These are phyloP conservation scores for Chlorella sp. DNA, from an alignment of 139 green algal species.

Conservation along the genomic window DNA sequence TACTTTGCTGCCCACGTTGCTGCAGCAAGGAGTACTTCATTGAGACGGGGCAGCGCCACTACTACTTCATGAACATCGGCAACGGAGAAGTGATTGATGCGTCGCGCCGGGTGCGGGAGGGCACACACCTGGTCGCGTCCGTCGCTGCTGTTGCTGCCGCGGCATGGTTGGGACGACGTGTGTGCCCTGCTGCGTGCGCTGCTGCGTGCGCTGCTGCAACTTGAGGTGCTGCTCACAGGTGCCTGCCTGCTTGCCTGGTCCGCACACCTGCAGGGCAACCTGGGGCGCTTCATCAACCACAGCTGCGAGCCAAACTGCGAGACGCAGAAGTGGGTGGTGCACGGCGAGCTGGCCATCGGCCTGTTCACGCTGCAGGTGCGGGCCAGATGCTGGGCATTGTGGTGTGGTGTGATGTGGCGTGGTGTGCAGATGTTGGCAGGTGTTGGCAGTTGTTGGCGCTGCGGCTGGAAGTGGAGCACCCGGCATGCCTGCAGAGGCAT, in stretches of 20 bases:
- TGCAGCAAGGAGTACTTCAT: slow-evolving; percentile 85
- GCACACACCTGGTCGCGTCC: background rate
- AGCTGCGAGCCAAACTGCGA: slow-evolving; percentile 97
- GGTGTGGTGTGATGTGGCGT: too few relatives aligned
- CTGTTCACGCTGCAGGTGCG: slow-evolving; percentile 78
- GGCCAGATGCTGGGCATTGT: too few relatives aligned
- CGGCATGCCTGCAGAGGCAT: too few relatives aligned
- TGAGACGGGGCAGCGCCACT: slow-evolving; percentile 85
- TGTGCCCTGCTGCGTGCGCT: background rate
- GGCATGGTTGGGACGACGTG: too few relatives aligned
- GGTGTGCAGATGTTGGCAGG: too few relatives aligned
- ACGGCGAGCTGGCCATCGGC: slow-evolving; percentile 96
- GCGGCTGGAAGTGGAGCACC: background rate
- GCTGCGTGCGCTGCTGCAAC: background rate
- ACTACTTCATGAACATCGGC: slow-evolving; percentile 99
- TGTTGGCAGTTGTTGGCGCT: background rate
- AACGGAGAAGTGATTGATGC: slow-evolving; percentile 98
- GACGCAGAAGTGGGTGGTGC: slow-evolving; percentile 98
- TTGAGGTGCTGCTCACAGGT: too few relatives aligned
- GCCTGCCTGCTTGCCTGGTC: background rate
- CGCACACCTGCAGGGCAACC: slow-evolving; percentile 77
- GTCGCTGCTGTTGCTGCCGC: background rate
- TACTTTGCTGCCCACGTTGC: background rate
- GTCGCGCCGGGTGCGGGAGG: slow-evolving; percentile 67
- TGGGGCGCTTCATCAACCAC: slow-evolving; percentile 98